These are phyloP conservation scores for Mortierella polycephala DNA, from an alignment of 371 early-diverging fungal species.

Conservation along the genomic window DNA sequence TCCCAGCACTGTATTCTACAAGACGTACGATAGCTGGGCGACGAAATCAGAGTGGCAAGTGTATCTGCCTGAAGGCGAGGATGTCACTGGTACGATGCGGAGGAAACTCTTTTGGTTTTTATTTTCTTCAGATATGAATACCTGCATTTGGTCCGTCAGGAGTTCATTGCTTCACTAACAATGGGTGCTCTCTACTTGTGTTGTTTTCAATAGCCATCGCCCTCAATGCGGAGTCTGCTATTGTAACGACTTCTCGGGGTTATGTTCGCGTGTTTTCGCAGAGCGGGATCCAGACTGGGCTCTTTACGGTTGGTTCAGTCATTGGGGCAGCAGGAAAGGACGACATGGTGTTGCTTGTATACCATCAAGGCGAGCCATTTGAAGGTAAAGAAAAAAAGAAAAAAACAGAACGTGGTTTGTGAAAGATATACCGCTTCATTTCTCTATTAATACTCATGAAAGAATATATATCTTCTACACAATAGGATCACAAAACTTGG, in stretches of 20 bases:
- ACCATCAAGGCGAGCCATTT: constrained; percentile 60
- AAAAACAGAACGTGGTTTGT: background rate
- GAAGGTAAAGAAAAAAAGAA: constrained; percentile 41
- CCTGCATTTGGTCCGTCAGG: background rate
- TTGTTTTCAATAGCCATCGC: constrained; percentile 67
- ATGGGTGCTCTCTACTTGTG: background rate
- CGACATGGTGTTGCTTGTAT: constrained; percentile 64
- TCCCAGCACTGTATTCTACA: constrained; percentile 65
- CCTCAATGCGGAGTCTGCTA: constrained; percentile 72
- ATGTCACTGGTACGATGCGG: constrained; percentile 58
- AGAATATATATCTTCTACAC: too few relatives aligned
- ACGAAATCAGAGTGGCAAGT: constrained; percentile 82
- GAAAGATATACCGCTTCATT: background rate
- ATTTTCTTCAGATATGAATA: background rate
- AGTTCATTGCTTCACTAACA: too few relatives aligned
- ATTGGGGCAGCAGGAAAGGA: constrained; percentile 71
- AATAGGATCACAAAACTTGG: constrained; percentile 68
- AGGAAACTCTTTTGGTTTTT: background rate
- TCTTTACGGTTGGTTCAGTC: constrained; percentile 74
- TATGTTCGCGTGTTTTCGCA: constrained; percentile 82
- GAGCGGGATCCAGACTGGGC: constrained; percentile 79
- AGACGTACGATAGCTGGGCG: constrained; percentile 77
- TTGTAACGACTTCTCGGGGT: constrained; percentile 79
- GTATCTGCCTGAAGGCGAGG: constrained; percentile 73
- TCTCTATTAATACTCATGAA: background rate